A percentile compares a stretch with the other conserved stretches of the same genome.
These are phyloP conservation scores for Hypomontagnella submonticulosa DNA, from an alignment of 495 filamentous ascomycete species.

Conservation along the genomic window DNA sequence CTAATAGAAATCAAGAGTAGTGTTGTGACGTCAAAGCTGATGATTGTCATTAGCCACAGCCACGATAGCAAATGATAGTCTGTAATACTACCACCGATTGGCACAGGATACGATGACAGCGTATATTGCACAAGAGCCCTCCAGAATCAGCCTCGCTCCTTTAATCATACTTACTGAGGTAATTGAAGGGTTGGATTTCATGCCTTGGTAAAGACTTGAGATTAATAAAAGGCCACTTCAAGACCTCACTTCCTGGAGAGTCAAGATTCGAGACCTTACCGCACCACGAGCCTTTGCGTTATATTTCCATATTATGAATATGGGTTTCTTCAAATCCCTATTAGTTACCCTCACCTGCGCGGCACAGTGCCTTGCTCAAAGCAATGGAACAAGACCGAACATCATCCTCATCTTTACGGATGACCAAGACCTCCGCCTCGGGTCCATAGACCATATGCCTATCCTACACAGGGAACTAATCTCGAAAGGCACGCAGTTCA, in stretches of 20 bases:
- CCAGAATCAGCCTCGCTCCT: background rate
- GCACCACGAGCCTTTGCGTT: too few relatives aligned
- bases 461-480: slow-evolving; percentile 49
- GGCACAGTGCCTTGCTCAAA: slow-evolving; percentile 1
- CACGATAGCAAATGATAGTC: background rate
- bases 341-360: background rate
- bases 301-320: background rate
- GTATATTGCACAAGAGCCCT: background rate
- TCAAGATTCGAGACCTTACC: background rate
- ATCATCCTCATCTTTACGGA: slow-evolving; percentile 66
- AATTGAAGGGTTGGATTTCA: too few relatives aligned
- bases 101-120: background rate
- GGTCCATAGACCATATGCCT: slow-evolving; percentile 59
- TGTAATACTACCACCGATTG: background rate
- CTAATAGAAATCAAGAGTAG: background rate
- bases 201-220: too few relatives aligned
- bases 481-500: slow-evolving; percentile 58
- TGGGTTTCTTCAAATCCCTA: background rate
- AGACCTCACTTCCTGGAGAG: background rate
- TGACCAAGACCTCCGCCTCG: slow-evolving; percentile 63
- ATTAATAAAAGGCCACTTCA: too few relatives aligned
- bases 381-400: slow-evolving; percentile 47
- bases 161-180: too few relatives aligned
- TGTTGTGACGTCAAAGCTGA: slow-evolving; percentile 12
- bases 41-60: background rate